These are phyloP conservation scores for Ciborinia camelliae DNA, from an alignment of 2,329 filamentous ascomycete genomes.

Conservation along the genomic window DNA sequence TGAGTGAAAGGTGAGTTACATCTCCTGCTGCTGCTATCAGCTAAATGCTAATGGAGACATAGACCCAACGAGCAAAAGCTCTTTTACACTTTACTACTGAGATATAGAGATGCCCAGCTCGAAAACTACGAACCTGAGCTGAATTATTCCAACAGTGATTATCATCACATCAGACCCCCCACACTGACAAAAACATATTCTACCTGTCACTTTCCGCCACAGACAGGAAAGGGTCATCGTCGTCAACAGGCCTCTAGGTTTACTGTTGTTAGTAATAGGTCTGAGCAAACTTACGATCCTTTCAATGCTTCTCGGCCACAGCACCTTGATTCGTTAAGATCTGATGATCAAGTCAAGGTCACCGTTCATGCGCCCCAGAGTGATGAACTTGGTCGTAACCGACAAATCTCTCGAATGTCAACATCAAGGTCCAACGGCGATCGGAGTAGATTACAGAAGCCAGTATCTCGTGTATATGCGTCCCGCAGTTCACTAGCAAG, in stretches of 20 bases:
- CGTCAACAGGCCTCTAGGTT: conserved; percentile 55
- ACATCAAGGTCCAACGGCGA: conserved; percentile 16
- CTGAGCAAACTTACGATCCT: conserved; percentile 76
- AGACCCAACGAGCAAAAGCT: conserved; percentile 87
- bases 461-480: conserved; percentile 35
- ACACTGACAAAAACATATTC: conserved; percentile 59
- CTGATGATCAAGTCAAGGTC: conserved; percentile 38
- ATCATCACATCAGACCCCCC: conserved; percentile 69
- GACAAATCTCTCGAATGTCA: conserved; percentile 8
- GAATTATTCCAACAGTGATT: conserved; percentile 84
- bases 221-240: conserved; percentile 46
- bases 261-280: conserved; percentile 62
- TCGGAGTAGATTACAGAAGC: conserved; percentile 22
- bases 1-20: conserved; percentile 56
- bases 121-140: conserved; percentile 83
- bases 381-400: conserved; percentile 7
- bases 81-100: conserved; percentile 82
- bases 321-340: conserved; percentile 45
- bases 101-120: conserved; percentile 77
- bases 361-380: conserved; percentile 31
- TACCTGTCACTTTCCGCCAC: conserved; percentile 56
- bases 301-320: conserved; percentile 59
- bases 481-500: conserved; percentile 49
- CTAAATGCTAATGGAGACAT: conserved; percentile 2
- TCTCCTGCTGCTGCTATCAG: background rate